A percentile compares a stretch with the other conserved stretches of the same genome.
Evolutionary conservation across 2,329 filamentous ascomycete species (phyloP).

Genomic region (Stromatinia cepivora): DNA sequence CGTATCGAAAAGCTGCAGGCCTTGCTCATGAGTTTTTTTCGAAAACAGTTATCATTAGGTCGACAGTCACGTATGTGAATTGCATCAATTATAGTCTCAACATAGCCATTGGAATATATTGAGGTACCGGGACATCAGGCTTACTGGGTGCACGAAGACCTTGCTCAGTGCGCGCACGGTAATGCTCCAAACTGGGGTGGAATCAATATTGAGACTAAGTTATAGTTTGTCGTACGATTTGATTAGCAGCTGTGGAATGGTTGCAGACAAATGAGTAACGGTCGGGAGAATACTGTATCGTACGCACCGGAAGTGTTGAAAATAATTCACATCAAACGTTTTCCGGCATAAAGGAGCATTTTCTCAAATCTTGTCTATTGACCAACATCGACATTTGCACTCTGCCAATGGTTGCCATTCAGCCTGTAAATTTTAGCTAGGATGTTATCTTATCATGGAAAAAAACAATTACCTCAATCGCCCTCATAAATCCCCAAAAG

Average conservation of each 20-base stretch:
- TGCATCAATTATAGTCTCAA: conserved; percentile 1
- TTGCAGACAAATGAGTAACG: not conserved
- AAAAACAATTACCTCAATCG: not conserved
- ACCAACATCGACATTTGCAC: not conserved
- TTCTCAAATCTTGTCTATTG: not conserved
- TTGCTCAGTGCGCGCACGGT: not conserved
- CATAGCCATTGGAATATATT: not conserved
- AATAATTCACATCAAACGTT: not conserved
- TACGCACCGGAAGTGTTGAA: not conserved
- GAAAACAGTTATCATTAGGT: not conserved
- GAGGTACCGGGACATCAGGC: not conserved
- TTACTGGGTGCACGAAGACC: not conserved
- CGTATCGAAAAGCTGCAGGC: not conserved
- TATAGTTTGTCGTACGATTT: not conserved
- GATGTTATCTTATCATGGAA: conserved; percentile 3
- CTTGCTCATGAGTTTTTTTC: not conserved
- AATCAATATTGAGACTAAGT: not conserved
- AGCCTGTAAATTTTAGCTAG: not conserved
- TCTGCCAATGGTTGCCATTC: not conserved
- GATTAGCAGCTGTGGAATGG: not conserved
- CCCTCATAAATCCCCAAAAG: not conserved
- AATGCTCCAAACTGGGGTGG: not conserved
- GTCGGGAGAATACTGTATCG: not conserved
- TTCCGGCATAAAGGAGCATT: not conserved
- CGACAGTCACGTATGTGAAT: not conserved